Base-by-base conservation (phyloP, 2,329 filamentous ascomycete genomes). In the Aspergillus carbonarius region DNA sequence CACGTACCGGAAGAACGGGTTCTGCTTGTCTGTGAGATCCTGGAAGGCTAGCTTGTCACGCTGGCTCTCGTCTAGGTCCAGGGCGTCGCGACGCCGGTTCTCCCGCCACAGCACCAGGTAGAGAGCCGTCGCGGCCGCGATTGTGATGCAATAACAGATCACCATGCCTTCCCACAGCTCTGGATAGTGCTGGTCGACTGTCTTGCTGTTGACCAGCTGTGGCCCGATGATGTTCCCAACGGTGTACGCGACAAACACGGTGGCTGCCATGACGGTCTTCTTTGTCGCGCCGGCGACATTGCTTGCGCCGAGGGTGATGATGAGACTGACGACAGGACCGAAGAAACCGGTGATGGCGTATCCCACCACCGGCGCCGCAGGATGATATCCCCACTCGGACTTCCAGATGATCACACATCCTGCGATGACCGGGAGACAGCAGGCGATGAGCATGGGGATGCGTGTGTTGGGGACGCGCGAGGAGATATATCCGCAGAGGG, bases 261-360 rank as follows among this genome's bases (percentile, higher is more conserved):
- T 86, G 0, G 87, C 86, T 0, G 89, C 87, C 81, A 89, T 91
- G 66, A 89, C 87, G 62, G 86, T 89, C 79, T 92, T 92, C 77
- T 92, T 92, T 0, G 89, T 92, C 23, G 89, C 83, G 0, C 90
- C 89, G 0, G 89, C 88, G 0, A 92, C 88, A 63, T 92, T 92
- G 10, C 84, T 83, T 79, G 84, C 84, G 0, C 82, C 83, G 2
- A 85, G 68, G 0, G 79, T 79, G 42, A 86, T 84, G 2, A 82
- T 81, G n/a, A 85, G 76, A 44, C 84, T 87, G 0, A 90, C 88
- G 0, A 90, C 88, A 0, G 84, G 86, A 0, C 88, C 88, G 63
- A 91, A 92, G 63, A 88, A 89, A 0, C 89, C 89, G 1, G 88
- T 88, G 35, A 92, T 82, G 0, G 86, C 85, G 70, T 91, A 92